A percentile compares a stretch with the other conserved stretches of the same genome.
Conservation (phyloP, 2,329 filamentous ascomycete species). For the Pyrenophora teres region DNA sequence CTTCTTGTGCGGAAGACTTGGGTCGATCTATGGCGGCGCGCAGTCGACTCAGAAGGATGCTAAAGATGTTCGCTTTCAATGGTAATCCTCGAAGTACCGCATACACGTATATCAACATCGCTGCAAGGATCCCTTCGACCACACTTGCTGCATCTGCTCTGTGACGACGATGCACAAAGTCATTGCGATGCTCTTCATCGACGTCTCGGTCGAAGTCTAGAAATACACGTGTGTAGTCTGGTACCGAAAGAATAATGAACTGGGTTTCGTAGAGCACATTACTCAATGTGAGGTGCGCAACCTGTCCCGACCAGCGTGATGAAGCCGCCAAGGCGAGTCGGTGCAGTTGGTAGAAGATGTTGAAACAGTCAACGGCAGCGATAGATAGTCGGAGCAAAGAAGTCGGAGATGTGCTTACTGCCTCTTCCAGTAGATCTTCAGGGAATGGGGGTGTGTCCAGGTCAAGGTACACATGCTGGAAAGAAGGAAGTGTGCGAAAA, state of each 20-base stretch:
- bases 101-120: constrained; percentile 32
- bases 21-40: constrained; percentile 4
- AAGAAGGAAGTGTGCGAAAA: constrained; percentile 25
- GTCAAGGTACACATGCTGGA: constrained; percentile 24
- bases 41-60: constrained; percentile 1
- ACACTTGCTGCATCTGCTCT: constrained; percentile 27
- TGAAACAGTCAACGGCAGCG: constrained; percentile 29
- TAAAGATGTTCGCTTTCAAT: constrained; percentile 25
- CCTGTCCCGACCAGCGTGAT: constrained; percentile 16
- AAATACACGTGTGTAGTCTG: constrained; percentile 25
- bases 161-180: background rate
- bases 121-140: constrained; percentile 20
- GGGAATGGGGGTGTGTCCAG: constrained; percentile 24
- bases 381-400: constrained; percentile 28
- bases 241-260: constrained; percentile 25
- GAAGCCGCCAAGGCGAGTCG: constrained; percentile 29
- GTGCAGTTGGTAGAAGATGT: constrained; percentile 34
- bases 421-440: constrained; percentile 24
- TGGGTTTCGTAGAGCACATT: constrained; percentile 32
- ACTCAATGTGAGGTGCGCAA: constrained; percentile 22
- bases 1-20: background rate
- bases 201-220: constrained; percentile 15
- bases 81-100: constrained; percentile 27
- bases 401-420: constrained; percentile 28
- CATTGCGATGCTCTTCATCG: background rate